Evolutionary conservation across 176 grass and related monocot genomes (phyloP), one percentile per base, ranked within the genome.

Genomic region (Aegilops bicornis): DNA sequence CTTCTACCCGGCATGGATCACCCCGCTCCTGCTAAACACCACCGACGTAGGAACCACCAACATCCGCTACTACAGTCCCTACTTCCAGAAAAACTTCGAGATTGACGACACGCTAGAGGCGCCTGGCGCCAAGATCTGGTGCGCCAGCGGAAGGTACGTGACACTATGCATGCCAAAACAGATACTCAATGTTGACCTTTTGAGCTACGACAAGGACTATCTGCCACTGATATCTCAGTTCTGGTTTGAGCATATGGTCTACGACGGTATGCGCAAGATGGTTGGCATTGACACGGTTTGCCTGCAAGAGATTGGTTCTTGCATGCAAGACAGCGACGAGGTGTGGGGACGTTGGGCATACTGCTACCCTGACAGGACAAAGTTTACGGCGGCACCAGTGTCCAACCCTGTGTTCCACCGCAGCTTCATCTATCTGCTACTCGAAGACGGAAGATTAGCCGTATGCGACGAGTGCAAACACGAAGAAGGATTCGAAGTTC

Each of bases 71-170:
- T 89, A 89, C 32, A 86, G 83, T 35, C 88, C 78, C n/a, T 82
- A 69, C 6, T 77, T 77, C 35, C 30, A 81, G 69, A 89, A 69
- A 15, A 89, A 69, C 8, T 89, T 89, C 16, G 88, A 89, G 78
- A 2, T 86, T 23, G n/a, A 2, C 37, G 0, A 66, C 43, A 81
- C 69, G 0, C 83, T 86, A 1, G 71, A 23, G 1, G 19, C 29
- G 7, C 63, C 83, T 3, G 70, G 20, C 37, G 69, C 70, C 43
- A 82, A 31, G 25, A 37, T 86, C 32, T 89, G 78, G 31, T 81
- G 47, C 63, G 60, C 88, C 33, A 33, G 14, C 13, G 83, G 83
- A 56, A 19, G 40, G 13, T 70, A 31, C 82, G 7, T 89, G 6
- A 89, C 50, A 10, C 27, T 86, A 19, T 52, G 61, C 3, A 4